Conservation (phyloP, 345 rosid genomes). For the Cardamine chenopodiifolia region DNA sequence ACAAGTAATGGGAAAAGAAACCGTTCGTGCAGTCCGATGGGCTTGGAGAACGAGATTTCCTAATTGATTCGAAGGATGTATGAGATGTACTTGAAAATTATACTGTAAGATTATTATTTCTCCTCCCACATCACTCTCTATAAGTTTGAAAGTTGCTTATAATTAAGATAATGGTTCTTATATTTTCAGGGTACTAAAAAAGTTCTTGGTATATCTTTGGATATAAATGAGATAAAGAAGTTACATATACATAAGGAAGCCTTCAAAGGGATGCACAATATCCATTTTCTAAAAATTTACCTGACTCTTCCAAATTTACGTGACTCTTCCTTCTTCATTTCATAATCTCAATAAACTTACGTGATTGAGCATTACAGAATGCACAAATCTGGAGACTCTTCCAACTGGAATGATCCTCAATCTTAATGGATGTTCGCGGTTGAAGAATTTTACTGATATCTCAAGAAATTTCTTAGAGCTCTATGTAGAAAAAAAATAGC, state of each 20-base stretch:
- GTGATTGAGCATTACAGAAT: too few species aligned
- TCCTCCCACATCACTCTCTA: too few species aligned
- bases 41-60: background rate
- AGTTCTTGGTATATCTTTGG: constrained; percentile 21
- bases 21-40: background rate
- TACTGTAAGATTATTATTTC: too few species aligned
- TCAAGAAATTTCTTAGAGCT: background rate
- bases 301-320: background rate
- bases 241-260: background rate
- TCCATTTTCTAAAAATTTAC: background rate
- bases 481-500: too few species aligned
- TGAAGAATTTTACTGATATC: background rate
- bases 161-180: too few species aligned
- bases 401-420: too few species aligned
- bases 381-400: too few species aligned
- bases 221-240: background rate
- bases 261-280: constrained; percentile 17
- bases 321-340: background rate
- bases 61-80: background rate
- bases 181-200: constrained; percentile 39
- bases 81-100: background rate
- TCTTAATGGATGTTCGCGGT: constrained; percentile 14
- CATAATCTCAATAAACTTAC: too few species aligned
- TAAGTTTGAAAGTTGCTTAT: too few species aligned
- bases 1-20: background rate